These are phyloP conservation scores for Saccharum officinarum DNA, from an alignment of 176 grass and related monocot species.

Conservation along the genomic window DNA sequence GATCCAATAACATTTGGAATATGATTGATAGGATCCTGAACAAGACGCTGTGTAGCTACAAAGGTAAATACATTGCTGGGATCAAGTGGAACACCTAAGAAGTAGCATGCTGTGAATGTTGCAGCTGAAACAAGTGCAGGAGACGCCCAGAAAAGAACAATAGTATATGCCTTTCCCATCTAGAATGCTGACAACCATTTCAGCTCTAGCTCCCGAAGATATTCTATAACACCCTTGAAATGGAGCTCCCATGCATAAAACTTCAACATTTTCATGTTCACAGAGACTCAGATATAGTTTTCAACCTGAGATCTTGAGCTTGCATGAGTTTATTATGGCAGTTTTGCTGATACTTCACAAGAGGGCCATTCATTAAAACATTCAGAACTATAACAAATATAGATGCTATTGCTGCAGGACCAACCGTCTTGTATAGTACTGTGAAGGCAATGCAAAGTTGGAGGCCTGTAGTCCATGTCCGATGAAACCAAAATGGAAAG, in stretches of 20 bases:
- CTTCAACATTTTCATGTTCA: slow-evolving; percentile 78
- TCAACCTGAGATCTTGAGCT: slow-evolving; percentile 81
- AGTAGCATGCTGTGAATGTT: slow-evolving; percentile 78
- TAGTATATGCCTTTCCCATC: slow-evolving; percentile 77
- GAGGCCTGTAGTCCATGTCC: slow-evolving; percentile 76
- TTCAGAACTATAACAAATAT: slow-evolving; percentile 75
- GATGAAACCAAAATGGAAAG: slow-evolving; percentile 87
- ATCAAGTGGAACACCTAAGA: slow-evolving; percentile 63
- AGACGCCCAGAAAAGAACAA: slow-evolving; percentile 81
- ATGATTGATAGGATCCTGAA: slow-evolving; percentile 68
- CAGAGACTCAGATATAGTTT: slow-evolving; percentile 71
- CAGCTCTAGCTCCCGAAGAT: slow-evolving; percentile 61
- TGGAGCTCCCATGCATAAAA: slow-evolving; percentile 90
- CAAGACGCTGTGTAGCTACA: slow-evolving; percentile 70
- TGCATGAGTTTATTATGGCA: slow-evolving; percentile 55
- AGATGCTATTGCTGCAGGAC: slow-evolving; percentile 56
- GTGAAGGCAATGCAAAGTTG: slow-evolving; percentile 71
- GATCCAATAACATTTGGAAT: slow-evolving; percentile 80
- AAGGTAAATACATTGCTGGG: slow-evolving; percentile 82
- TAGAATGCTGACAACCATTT: slow-evolving; percentile 76
- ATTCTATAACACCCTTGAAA: slow-evolving; percentile 74
- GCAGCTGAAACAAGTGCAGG: slow-evolving; percentile 83
- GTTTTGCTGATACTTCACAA: too few relatives aligned
- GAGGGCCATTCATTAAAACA: too few relatives aligned
- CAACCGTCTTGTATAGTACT: slow-evolving; percentile 76